Conservation (phyloP, 139 green algal species). For the Chlamydomonas sp. region DNA sequence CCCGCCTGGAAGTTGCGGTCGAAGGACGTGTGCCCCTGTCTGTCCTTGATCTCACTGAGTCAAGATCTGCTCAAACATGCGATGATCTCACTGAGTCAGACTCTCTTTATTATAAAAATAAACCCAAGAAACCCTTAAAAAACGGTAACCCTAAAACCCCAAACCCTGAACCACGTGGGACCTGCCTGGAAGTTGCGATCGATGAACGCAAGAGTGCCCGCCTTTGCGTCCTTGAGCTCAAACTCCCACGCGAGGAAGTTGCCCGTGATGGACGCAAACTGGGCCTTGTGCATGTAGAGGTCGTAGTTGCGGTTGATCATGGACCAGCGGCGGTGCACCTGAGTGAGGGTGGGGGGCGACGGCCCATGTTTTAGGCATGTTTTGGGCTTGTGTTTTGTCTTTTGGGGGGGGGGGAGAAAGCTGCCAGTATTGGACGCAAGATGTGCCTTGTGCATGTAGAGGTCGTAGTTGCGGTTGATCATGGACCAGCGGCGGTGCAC, state of each 20-base stretch:
- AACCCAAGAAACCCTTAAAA: no score
- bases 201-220: conserved; percentile 71
- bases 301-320: conserved; percentile 69
- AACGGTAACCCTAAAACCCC: neutral
- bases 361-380: no score
- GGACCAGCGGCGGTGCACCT: conserved; percentile 80
- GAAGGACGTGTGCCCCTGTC: no score
- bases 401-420: no score
- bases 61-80: no score
- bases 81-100: no score
- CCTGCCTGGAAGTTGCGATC: conserved; percentile 73
- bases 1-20: no score
- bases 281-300: conserved; percentile 59
- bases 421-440: conserved; percentile 35
- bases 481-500: conserved; percentile 10
- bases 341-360: no score
- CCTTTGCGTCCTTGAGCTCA: conserved; percentile 60
- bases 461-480: conserved; percentile 9
- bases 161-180: neutral
- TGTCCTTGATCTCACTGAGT: no score
- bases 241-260: conserved; percentile 86
- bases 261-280: conserved; percentile 36
- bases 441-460: conserved; percentile 55
- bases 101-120: no score
- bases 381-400: no score